Conservation (phyloP, 441 rosid species). For the Adansonia gregorii region DNA sequence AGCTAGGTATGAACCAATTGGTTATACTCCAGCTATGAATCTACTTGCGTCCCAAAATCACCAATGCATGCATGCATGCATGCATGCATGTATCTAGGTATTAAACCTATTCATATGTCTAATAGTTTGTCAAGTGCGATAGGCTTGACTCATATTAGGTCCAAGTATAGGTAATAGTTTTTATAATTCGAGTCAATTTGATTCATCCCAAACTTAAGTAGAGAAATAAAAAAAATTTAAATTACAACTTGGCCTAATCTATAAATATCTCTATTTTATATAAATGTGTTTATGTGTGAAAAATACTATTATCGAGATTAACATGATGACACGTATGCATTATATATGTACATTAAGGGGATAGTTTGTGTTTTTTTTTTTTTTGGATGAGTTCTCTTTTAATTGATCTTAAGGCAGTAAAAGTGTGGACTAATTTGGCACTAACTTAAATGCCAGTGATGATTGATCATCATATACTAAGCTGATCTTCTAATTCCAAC, state of each 20-base stretch:
- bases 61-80: neutral
- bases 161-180: too few relatives aligned
- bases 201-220: too few relatives aligned
- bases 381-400: neutral
- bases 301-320: too few relatives aligned
- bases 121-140: too few relatives aligned
- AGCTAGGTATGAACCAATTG: neutral
- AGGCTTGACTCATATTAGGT: too few relatives aligned
- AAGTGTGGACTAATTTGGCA: neutral
- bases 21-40: neutral
- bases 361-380: too few relatives aligned
- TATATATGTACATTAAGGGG: neutral
- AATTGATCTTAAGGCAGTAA: neutral
- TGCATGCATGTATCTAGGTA: neutral
- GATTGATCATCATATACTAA: neutral
- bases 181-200: too few relatives aligned
- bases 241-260: too few relatives aligned
- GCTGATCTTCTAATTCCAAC: neutral
- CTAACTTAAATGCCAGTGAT: constrained; percentile 4
- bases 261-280: too few relatives aligned
- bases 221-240: too few relatives aligned
- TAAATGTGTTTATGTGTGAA: too few relatives aligned
- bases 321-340: neutral
- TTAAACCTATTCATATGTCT: too few relatives aligned
- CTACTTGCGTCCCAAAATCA: neutral